phyloP scores from a whole-genome alignment of 2,329 filamentous ascomycete species.

The Colletotrichum horii region DNA sequence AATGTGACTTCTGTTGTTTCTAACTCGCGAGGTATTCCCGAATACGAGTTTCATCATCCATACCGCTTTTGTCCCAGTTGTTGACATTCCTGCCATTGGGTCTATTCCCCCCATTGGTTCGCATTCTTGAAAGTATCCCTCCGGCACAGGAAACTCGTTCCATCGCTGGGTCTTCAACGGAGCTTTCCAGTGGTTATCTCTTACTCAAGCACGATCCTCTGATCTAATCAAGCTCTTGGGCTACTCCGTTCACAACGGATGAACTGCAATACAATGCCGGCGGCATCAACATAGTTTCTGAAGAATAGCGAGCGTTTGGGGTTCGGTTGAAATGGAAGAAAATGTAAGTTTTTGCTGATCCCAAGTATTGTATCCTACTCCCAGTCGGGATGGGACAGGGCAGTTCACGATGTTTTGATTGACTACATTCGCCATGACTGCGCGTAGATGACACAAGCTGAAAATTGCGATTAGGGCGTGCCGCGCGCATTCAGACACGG shows the following conservation, averaged over 20 bases:
- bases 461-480: background rate
- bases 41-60: background rate
- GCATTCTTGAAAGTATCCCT: background rate
- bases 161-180: background rate
- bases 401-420: background rate
- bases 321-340: background rate
- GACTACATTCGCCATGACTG: background rate
- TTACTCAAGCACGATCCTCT: background rate
- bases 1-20: background rate
- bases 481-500: background rate
- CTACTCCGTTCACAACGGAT: background rate
- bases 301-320: rapidly evolving
- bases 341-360: background rate
- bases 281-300: background rate
- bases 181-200: background rate
- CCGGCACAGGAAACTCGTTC: background rate
- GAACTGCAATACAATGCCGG: background rate
- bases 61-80: rapidly evolving
- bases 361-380: background rate
- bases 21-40: background rate
- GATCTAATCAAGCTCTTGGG: rapidly evolving
- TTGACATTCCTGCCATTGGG: background rate
- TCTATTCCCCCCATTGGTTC: background rate
- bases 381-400: background rate
- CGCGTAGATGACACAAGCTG: background rate